These are phyloP conservation scores for Carex scoparia DNA, from an alignment of 176 grass and related monocot species.

Conservation along the genomic window DNA sequence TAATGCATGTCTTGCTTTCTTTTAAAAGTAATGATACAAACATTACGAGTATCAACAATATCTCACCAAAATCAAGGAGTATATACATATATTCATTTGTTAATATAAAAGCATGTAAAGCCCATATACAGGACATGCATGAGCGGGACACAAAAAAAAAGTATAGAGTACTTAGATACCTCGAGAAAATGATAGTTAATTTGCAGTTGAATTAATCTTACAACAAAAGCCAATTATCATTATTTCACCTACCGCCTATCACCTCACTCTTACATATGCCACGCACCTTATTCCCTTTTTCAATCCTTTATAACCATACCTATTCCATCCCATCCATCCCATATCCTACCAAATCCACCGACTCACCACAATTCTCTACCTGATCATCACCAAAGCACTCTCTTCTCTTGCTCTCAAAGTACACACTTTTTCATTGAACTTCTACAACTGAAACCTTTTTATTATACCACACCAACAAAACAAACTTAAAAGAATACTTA, in stretches of 20 bases:
- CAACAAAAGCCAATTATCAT: not conserved
- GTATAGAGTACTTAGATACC: too few relatives aligned
- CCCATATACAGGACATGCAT: not conserved
- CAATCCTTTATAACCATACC: constrained; percentile 19
- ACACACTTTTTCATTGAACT: constrained; percentile 16
- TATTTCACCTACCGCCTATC: constrained; percentile 20
- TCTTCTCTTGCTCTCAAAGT: not conserved
- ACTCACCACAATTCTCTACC: constrained; percentile 22
- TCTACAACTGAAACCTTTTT: constrained; percentile 18
- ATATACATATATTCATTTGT: not conserved
- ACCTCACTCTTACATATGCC: constrained; percentile 28
- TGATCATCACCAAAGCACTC: not conserved
- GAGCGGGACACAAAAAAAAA: not conserved
- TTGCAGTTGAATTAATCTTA: constrained; percentile 9
- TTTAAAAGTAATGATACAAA: not conserved
- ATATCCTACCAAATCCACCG: constrained; percentile 53
- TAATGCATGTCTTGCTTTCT: not conserved
- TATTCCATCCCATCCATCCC: constrained; percentile 11
- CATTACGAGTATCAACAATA: not conserved
- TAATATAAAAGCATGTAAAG: not conserved
- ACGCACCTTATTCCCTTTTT: not conserved
- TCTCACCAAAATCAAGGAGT: not conserved
- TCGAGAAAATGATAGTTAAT: not conserved
- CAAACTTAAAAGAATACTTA: constrained; percentile 18
- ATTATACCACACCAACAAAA: not conserved